A percentile compares a stretch with the other conserved stretches of the same genome.
Evolutionary conservation across 2,329 filamentous ascomycete genomes (phyloP).

Genomic region (Exophiala oligosperma): DNA sequence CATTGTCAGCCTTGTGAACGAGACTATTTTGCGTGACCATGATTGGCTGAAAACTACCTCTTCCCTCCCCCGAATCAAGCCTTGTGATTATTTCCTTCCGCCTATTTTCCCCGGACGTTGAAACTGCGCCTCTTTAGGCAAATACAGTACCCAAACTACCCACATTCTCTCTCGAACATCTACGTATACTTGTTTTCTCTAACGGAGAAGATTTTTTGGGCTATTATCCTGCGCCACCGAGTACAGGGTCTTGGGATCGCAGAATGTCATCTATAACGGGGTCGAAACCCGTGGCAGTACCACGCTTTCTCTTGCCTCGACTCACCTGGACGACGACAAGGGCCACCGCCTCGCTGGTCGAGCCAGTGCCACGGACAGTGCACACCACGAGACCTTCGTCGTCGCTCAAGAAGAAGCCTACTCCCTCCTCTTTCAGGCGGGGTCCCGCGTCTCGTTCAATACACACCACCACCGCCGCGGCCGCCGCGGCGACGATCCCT

Average conservation of each 20-base stretch:
- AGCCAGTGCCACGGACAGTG: slow-evolving; percentile 16
- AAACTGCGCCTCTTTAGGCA: background rate
- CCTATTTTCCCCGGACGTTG: background rate
- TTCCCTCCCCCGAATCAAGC: background rate
- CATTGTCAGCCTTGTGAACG: too few species aligned
- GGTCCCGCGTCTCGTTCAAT: slow-evolving; percentile 13
- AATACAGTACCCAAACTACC: too few species aligned
- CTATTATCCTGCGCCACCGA: too few species aligned
- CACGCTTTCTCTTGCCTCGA: background rate
- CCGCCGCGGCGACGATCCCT: background rate
- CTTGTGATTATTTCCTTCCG: background rate
- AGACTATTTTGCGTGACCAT: slow-evolving; percentile 22
- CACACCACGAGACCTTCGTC: background rate
- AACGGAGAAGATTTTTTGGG: too few species aligned
- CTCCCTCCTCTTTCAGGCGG: slow-evolving; percentile 11
- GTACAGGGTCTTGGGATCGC: too few species aligned
- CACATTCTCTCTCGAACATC: too few species aligned
- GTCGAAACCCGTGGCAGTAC: background rate
- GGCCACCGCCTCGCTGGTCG: slow-evolving; percentile 8
- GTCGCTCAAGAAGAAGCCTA: background rate
- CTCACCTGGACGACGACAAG: slow-evolving; percentile 11
- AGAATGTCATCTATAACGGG: background rate
- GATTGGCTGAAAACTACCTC: background rate
- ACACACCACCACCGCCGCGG: slow-evolving; percentile 1
- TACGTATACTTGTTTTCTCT: too few species aligned